A percentile compares a stretch with the other conserved stretches of the same genome.
These are phyloP conservation scores for Xerocomus potaroensis DNA, from an alignment of 768 basidiomycete species.

Conservation along the genomic window DNA sequence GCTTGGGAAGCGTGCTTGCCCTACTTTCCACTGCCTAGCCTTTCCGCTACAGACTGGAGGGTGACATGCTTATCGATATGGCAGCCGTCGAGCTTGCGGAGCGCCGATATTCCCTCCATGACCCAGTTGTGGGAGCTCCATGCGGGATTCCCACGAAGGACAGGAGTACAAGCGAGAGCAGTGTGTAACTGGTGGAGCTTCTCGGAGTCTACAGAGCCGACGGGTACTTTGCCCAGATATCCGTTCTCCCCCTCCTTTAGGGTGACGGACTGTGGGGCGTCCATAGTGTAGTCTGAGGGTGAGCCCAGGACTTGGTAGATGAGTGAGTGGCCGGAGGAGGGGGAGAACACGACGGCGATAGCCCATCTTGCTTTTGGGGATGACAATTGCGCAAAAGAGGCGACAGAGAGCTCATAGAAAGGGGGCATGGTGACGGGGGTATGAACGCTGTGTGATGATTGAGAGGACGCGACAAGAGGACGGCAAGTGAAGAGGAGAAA, in stretches of 20 bases:
- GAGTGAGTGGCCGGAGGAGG: constrained; percentile 27
- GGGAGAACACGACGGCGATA: constrained; percentile 26
- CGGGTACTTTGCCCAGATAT: constrained; percentile 19
- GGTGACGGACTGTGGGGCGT: constrained; percentile 32
- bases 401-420: constrained; percentile 31
- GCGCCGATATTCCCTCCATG: constrained; percentile 28
- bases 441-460: not conserved
- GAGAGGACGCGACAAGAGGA: not conserved
- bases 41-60: constrained; percentile 26
- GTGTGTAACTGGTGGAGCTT: constrained; percentile 25
- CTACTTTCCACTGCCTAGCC: constrained; percentile 26
- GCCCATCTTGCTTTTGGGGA: constrained; percentile 22
- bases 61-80: constrained; percentile 30
- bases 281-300: constrained; percentile 25
- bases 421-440: constrained; percentile 24
- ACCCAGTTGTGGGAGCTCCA: constrained; percentile 31
- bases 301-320: constrained; percentile 31
- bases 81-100: constrained; percentile 27
- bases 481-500: not conserved
- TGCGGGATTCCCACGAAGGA: constrained; percentile 24
- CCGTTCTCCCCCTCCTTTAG: constrained; percentile 28
- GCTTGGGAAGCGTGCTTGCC: not conserved
- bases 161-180: constrained; percentile 24
- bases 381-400: constrained; percentile 23
- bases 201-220: constrained; percentile 29